These are phyloP conservation scores for Pythium myriotylum DNA, from an alignment of 352 stramenopile species.

Conservation along the genomic window DNA sequence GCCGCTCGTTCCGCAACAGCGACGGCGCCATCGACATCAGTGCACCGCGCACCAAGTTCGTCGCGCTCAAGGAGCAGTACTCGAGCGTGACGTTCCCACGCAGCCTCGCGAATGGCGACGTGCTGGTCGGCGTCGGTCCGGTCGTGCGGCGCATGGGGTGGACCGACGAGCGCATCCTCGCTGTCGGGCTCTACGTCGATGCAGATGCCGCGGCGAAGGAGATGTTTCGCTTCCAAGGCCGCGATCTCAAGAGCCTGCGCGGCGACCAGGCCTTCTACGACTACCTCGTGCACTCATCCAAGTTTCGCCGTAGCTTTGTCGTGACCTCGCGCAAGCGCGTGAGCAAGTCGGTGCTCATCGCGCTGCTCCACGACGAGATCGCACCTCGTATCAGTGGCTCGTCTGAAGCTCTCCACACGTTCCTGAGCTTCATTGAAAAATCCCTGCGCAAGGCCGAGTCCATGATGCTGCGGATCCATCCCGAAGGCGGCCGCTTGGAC, in stretches of 20 bases:
- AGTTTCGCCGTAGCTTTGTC: slow-evolving; percentile 77
- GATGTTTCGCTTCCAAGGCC: slow-evolving; percentile 58
- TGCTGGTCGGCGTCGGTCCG: slow-evolving; percentile 72
- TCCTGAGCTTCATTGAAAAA: slow-evolving; percentile 80
- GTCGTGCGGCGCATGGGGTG: slow-evolving; percentile 80
- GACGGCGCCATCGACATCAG: slow-evolving; percentile 1
- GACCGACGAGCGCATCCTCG: slow-evolving; percentile 82
- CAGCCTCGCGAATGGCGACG: slow-evolving; percentile 71
- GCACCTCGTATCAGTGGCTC: slow-evolving; percentile 62
- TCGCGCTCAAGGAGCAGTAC: slow-evolving; percentile 62
- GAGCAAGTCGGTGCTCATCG: slow-evolving; percentile 70
- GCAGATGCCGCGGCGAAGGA: slow-evolving; percentile 55
- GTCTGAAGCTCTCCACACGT: slow-evolving; percentile 53
- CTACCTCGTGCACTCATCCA: slow-evolving; percentile 51
- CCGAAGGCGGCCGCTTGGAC: slow-evolving; percentile 61
- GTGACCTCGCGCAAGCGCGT: slow-evolving; percentile 79
- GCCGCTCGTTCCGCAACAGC: slow-evolving; percentile 20
- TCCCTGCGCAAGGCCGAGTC: slow-evolving; percentile 82
- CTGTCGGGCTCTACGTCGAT: slow-evolving; percentile 81
- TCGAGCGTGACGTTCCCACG: slow-evolving; percentile 80
- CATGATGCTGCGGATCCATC: slow-evolving; percentile 72
- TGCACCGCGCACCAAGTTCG: slow-evolving; percentile 21
- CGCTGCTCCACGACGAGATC: slow-evolving; percentile 70
- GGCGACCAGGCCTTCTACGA: slow-evolving; percentile 82
- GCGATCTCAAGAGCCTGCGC: slow-evolving; percentile 59